phyloP scores from a whole-genome alignment of 495 filamentous ascomycete genomes.

The Gamarada debralockiae region DNA sequence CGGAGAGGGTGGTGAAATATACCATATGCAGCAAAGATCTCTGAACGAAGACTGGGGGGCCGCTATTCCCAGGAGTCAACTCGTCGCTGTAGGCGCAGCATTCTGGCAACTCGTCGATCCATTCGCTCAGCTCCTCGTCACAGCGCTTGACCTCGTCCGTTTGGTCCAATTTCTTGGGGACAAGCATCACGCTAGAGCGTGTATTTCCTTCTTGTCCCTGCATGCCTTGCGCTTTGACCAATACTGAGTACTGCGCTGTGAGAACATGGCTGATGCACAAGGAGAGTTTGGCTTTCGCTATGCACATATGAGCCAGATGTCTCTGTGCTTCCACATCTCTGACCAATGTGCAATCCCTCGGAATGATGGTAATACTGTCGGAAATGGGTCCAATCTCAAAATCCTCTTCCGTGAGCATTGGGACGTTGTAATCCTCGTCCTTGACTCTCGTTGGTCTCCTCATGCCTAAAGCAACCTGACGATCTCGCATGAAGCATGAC shows the following conservation, averaged over 20 bases:
- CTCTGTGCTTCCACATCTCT: conserved; percentile 62
- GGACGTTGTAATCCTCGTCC: conserved; percentile 84
- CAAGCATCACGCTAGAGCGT: conserved; percentile 82
- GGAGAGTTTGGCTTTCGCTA: conserved; percentile 87
- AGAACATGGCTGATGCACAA: conserved; percentile 81
- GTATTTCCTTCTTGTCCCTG: conserved; percentile 60
- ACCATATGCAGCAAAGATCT: conserved; percentile 82
- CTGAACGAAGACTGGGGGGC: conserved; percentile 59
- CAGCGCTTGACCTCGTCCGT: conserved; percentile 68
- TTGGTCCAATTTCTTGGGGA: conserved; percentile 77
- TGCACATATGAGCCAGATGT: conserved; percentile 78
- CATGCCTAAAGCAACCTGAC: conserved; percentile 85
- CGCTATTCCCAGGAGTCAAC: conserved; percentile 27
- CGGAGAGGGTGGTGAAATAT: conserved; percentile 81
- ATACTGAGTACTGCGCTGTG: conserved; percentile 81
- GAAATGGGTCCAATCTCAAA: conserved; percentile 71
- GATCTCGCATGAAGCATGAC: conserved; percentile 89
- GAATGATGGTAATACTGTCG: conserved; percentile 59
- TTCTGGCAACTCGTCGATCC: conserved; percentile 64
- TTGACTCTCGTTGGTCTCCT: conserved; percentile 84
- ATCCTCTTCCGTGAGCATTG: conserved; percentile 78
- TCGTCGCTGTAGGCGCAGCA: conserved; percentile 60
- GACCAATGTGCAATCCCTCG: conserved; percentile 60
- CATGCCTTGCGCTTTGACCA: conserved; percentile 70
- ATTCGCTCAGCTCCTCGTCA: conserved; percentile 68